Evolutionary conservation across 2,329 filamentous ascomycete species (phyloP), one percentile per base, ranked within the genome.

Genomic region (Ilyonectria mors-panacis): DNA sequence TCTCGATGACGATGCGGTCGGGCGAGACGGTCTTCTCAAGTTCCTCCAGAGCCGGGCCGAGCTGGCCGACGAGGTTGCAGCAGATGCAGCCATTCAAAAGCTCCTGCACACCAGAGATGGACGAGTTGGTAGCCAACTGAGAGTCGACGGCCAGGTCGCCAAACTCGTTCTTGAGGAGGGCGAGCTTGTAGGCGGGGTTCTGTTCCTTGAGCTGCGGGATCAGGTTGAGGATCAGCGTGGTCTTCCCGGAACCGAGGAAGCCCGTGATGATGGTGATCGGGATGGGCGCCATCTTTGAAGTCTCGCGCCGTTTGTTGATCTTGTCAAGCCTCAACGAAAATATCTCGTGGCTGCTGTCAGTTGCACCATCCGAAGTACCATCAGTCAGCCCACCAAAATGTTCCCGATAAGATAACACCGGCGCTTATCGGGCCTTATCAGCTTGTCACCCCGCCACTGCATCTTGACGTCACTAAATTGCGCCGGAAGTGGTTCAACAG

Each of bases 81-180:
- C 96, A 99, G 81, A 99, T 98, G 83, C 96, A 98, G 72, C 95
- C 96, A 80, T 97, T 97, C 60, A 99, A 91, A 1, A 99, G 88
- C 81, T 99, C 96, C 75, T 93, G 93, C 5, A 97, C 95, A 62
- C 94, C 95, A 1, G 94, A 92, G 73, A 99, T 94, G 69, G 95
- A 91, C 56, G 89, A 89, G 15, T 92, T 92, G 0, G 92, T 87
- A 17, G 96, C 95, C 33, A 99, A 91, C 80, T 97, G 93, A 1
- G 93, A 96, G 85, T 99, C 96, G 78, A 99, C 88, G 39, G 94
- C 95, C 47, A 99, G 83, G 80, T 98, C 95, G 78, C 96, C 96
- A 81, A 98, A 98, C 83, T 99, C 96, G 82, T 99, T 99, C 81
- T 99, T 99, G 62, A 99, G 89, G 17, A 99, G 91, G 2, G 95